Base-by-base conservation (phyloP, 1,284 basidiomycete genomes). In the Ceratobasidium sp. region DNA sequence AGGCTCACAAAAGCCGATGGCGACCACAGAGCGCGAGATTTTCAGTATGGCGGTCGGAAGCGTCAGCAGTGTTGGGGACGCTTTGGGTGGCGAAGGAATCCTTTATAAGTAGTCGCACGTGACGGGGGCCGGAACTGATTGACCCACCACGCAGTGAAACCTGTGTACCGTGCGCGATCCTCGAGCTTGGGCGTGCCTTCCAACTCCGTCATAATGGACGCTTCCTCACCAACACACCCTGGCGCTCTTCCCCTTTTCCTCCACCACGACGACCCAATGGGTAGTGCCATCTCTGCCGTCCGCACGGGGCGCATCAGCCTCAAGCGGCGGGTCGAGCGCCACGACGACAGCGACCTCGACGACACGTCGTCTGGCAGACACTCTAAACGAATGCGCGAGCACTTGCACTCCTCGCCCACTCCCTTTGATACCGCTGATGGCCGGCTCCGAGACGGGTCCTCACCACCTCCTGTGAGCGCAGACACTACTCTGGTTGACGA, bases 401-500 rank as follows among this genome's bases (percentile, higher is more conserved):
- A 71, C 46, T 6, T 34, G 34, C 51, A 19, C 41, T 62, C 59
- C 7, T 62, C 59, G n/a, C 39, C 59, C 11, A 19, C 39, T 34
- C 59, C 11, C 37, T 19, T 24, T 37, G 59, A 62, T 62, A 46
- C 37, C 39, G 39, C 39, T 27, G 46, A 59, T 59, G 37, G 22
- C 8, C 54, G 66, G 31, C 22, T 62, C 39, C 39, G 59, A 13
- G 59, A 62, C 13, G 41, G 63, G 16, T 65, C 63, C 29, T 49
- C 63, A 9, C 53, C 63, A 11, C 51, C 65, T 37, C 66, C 66
- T 24, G 54, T 3, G 4, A 71, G 66, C 54, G 66, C 29, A 5
- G 66, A 71, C 43, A 71, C 66, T 34, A 71, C 66, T 1, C 66
- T 71, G 14, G 66, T 71, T 41, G 41, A 71, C 29, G 66, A 71